Evolutionary conservation across 2,329 filamentous ascomycete genomes (phyloP).

Genomic region (Blastomyces parvus): DNA sequence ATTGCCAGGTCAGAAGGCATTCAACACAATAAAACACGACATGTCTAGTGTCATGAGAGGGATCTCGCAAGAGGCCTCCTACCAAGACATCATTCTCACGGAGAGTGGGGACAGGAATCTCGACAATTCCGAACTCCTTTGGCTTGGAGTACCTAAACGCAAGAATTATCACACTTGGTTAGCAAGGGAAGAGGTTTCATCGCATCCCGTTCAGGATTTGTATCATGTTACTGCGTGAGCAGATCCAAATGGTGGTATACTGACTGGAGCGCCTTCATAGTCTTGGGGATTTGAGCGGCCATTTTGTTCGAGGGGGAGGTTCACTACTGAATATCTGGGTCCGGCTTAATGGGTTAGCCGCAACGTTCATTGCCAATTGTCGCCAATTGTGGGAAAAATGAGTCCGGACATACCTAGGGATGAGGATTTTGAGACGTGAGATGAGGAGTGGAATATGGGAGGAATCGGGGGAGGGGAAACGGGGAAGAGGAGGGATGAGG

Average conservation of each 20-base stretch:
- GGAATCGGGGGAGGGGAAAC: not conserved
- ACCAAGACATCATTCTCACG: conserved; percentile 52
- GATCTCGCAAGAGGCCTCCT: conserved; percentile 14
- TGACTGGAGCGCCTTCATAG: conserved; percentile 55
- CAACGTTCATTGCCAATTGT: not conserved
- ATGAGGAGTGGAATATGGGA: not conserved
- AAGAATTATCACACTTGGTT: not conserved
- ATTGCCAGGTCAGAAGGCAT: conserved; percentile 18
- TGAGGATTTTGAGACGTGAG: not conserved
- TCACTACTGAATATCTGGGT: not conserved
- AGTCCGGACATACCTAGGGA: not conserved
- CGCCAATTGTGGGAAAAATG: not conserved
- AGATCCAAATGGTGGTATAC: conserved; percentile 17
- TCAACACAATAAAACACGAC: not conserved
- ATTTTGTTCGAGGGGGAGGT: conserved; percentile 20
- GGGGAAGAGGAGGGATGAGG: not conserved
- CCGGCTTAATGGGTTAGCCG: not conserved
- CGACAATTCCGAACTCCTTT: conserved; percentile 51
- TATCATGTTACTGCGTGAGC: not conserved
- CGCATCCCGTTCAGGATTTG: not conserved
- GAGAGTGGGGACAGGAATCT: conserved; percentile 52
- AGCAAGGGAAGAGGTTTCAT: not conserved
- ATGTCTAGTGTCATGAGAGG: not conserved
- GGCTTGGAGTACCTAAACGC: conserved; percentile 50
- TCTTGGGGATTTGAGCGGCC: conserved; percentile 37